A percentile compares a stretch with the other conserved stretches of the same genome.
phyloP scores from a whole-genome alignment of 2,329 filamentous ascomycete species.

The Didymella glomerata region DNA sequence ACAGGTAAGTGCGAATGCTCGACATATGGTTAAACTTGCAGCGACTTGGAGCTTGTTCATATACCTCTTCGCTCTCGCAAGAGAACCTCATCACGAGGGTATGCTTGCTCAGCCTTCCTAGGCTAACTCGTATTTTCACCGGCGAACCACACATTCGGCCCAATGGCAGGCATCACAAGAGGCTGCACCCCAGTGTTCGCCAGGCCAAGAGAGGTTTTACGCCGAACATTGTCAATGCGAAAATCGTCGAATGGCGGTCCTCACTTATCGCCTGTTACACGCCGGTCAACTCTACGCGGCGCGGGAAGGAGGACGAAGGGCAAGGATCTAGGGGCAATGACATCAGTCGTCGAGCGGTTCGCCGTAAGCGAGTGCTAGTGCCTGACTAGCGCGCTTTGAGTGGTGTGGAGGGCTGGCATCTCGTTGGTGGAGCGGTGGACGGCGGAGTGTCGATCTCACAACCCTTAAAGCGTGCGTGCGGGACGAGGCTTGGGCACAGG shows the following conservation, averaged over 20 bases:
- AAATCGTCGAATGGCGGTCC: not conserved
- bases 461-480: not conserved
- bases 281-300: slow-evolving; percentile 12
- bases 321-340: slow-evolving; percentile 10
- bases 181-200: not conserved
- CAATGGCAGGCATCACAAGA: slow-evolving; percentile 9
- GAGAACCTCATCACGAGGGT: slow-evolving; percentile 8
- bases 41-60: not conserved
- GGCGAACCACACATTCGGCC: slow-evolving; percentile 1
- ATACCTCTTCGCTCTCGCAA: not conserved
- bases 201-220: not conserved
- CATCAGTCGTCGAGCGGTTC: slow-evolving; percentile 11
- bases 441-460: slow-evolving; percentile 5
- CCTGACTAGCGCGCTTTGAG: slow-evolving; percentile 15
- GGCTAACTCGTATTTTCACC: slow-evolving; percentile 18
- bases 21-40: not conserved
- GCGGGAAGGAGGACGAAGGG: slow-evolving; percentile 5
- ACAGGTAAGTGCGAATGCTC: not conserved
- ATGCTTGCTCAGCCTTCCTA: slow-evolving; percentile 19
- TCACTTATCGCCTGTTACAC: not conserved
- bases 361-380: slow-evolving; percentile 17
- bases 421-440: slow-evolving; percentile 8
- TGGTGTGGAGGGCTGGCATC: not conserved
- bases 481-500: not conserved
- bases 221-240: not conserved